A percentile compares a stretch with the other conserved stretches of the same genome.
These are phyloP conservation scores for Cyclotella choctawhatcheeana DNA, from an alignment of 108 stramenopile species.

Conservation along the genomic window DNA sequence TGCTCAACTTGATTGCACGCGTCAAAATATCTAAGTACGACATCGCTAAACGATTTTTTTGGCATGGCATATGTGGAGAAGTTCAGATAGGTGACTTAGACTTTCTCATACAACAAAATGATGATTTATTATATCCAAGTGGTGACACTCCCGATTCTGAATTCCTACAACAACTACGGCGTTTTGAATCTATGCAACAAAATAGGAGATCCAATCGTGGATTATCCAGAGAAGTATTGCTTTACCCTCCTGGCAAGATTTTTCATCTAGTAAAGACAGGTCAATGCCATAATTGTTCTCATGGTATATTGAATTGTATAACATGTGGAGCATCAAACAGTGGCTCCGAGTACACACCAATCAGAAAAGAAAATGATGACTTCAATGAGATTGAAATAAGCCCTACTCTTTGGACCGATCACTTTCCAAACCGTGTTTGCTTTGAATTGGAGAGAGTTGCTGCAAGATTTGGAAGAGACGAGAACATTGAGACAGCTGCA, in stretches of 20 bases:
- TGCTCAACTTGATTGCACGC: conserved; percentile 80
- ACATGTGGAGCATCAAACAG: conserved; percentile 79
- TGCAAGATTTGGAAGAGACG: conserved; percentile 32
- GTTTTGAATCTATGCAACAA: conserved; percentile 69
- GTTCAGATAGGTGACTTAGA: conserved; percentile 55
- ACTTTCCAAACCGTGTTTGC: conserved; percentile 86
- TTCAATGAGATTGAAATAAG: conserved; percentile 88
- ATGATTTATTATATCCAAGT: conserved; percentile 58
- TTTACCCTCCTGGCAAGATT: conserved; percentile 87
- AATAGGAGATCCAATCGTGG: conserved; percentile 71
- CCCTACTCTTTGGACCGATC: conserved; percentile 89
- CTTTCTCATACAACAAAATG: conserved; percentile 58
- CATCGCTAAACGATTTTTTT: conserved; percentile 55
- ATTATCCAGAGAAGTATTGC: conserved; percentile 37
- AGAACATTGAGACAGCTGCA: not conserved
- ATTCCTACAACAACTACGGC: conserved; percentile 72
- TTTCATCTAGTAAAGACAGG: conserved; percentile 88
- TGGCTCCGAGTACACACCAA: conserved; percentile 81
- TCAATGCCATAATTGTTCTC: conserved; percentile 57
- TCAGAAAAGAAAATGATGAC: conserved; percentile 81
- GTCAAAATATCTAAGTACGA: conserved; percentile 85
- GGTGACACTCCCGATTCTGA: conserved; percentile 61
- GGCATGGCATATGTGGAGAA: conserved; percentile 44
- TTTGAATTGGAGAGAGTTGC: conserved; percentile 66
- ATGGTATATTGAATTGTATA: conserved; percentile 57